These are phyloP conservation scores for Suillus bovinus DNA, from an alignment of 768 basidiomycete genomes.

Conservation along the genomic window DNA sequence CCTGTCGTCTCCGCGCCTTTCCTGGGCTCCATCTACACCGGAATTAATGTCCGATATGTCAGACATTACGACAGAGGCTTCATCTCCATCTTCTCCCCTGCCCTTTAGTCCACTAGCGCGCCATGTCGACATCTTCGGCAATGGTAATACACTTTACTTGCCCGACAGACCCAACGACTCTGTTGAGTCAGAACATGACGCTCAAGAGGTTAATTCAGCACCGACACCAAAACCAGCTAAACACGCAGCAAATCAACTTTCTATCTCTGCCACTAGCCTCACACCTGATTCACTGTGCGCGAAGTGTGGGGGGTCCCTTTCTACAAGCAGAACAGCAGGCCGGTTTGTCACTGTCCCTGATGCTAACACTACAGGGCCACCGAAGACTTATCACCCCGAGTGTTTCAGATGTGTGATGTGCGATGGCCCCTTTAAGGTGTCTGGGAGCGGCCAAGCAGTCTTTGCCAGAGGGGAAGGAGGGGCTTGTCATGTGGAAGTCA, in stretches of 20 bases:
- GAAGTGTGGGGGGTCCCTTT: slow-evolving; percentile 59
- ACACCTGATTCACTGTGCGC: slow-evolving; percentile 52
- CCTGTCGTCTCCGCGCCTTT: slow-evolving; percentile 25
- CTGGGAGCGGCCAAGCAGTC: slow-evolving; percentile 59
- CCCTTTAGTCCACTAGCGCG: slow-evolving; percentile 34
- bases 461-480: slow-evolving; percentile 68
- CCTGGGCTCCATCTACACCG: slow-evolving; percentile 51
- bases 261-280: slow-evolving; percentile 32
- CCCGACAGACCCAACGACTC: slow-evolving; percentile 21
- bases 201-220: slow-evolving; percentile 14
- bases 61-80: slow-evolving; percentile 55
- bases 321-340: slow-evolving; percentile 56
- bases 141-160: slow-evolving; percentile 8
- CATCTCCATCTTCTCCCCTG: slow-evolving; percentile 55
- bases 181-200: slow-evolving; percentile 5
- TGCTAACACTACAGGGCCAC: slow-evolving; percentile 37
- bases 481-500: slow-evolving; percentile 66
- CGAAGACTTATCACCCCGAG: slow-evolving; percentile 68
- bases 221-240: slow-evolving; percentile 28
- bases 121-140: slow-evolving; percentile 15
- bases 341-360: slow-evolving; percentile 74
- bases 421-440: slow-evolving; percentile 61
- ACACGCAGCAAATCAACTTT: slow-evolving; percentile 25
- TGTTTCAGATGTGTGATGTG: slow-evolving; percentile 79
- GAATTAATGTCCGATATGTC: slow-evolving; percentile 63